Percentiles rank a stretch among this genome's conserved stretches.
These are phyloP conservation scores for Bolboschoenoplectus hybrid DNA, from an alignment of 202 grass and related monocot species.

Conservation along the genomic window DNA sequence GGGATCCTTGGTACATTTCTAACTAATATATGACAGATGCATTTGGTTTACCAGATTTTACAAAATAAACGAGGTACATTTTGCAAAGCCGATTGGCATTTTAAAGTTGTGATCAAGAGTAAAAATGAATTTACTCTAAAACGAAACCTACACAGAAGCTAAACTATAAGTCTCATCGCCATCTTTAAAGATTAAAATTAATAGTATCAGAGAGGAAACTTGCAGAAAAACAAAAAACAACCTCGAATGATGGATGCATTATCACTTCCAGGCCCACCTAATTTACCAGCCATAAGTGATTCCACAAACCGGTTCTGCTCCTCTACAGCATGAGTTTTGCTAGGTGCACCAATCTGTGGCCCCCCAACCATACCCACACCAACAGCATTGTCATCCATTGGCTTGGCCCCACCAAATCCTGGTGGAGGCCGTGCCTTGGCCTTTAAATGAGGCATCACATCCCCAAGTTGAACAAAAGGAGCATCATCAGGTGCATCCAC, in stretches of 20 bases:
- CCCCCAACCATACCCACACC: constrained; percentile 51
- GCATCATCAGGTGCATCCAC: constrained; percentile 60
- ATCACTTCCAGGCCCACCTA: constrained; percentile 45
- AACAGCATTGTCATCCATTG: constrained; percentile 51
- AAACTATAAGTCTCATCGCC: background rate
- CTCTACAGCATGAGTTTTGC: constrained; percentile 52
- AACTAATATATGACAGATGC: background rate
- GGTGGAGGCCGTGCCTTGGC: constrained; percentile 84
- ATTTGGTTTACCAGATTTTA: background rate
- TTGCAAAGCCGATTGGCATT: constrained; percentile 15
- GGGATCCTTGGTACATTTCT: constrained; percentile 19
- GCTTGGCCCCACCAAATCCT: constrained; percentile 66
- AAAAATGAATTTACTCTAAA: background rate
- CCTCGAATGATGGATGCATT: constrained; percentile 54
- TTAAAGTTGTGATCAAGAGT: constrained; percentile 19
- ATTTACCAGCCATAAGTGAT: constrained; percentile 79
- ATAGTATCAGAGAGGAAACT: constrained; percentile 13
- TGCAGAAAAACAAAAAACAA: constrained; percentile 22
- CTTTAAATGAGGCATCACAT: constrained; percentile 94
- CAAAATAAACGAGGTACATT: background rate
- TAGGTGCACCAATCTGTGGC: constrained; percentile 29
- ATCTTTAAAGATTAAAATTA: constrained; percentile 16
- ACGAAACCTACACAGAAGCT: background rate
- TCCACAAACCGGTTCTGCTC: constrained; percentile 82
- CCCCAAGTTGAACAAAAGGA: constrained; percentile 89